phyloP scores from a whole-genome alignment of 1,284 basidiomycete genomes.

The Microbotryum violaceum region DNA sequence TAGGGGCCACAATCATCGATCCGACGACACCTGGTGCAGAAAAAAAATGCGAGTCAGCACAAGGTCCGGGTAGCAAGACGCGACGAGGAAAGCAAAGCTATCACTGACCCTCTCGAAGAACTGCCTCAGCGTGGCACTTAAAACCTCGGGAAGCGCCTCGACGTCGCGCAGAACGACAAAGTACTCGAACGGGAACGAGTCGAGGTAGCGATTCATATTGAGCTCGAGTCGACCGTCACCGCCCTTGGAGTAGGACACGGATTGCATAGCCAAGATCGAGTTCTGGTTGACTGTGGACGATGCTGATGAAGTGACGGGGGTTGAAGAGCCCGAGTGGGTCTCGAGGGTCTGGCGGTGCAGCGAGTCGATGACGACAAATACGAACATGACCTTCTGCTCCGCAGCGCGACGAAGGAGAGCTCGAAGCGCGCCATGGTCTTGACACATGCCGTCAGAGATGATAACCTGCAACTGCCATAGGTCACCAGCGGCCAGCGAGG shows the following conservation, averaged over 20 bases:
- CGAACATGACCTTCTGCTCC: slow-evolving; percentile 88
- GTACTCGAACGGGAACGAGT: slow-evolving; percentile 97
- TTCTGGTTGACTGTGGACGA: slow-evolving; percentile 43
- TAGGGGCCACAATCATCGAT: slow-evolving; percentile 17
- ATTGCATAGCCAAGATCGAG: slow-evolving; percentile 89
- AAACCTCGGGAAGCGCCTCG: slow-evolving; percentile 82
- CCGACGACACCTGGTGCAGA: slow-evolving; percentile 10
- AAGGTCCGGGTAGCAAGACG: too few relatives aligned
- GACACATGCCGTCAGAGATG: slow-evolving; percentile 96
- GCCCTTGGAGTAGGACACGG: slow-evolving; percentile 77
- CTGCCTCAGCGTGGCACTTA: slow-evolving; percentile 85
- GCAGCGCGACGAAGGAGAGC: slow-evolving; percentile 75
- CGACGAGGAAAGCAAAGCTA: background rate
- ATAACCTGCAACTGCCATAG: slow-evolving; percentile 98
- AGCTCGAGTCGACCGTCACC: slow-evolving; percentile 74
- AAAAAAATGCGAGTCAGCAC: background rate
- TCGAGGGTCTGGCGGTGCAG: slow-evolving; percentile 44
- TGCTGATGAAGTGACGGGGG: slow-evolving; percentile 41
- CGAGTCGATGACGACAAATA: slow-evolving; percentile 93
- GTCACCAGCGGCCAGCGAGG: slow-evolving; percentile 57
- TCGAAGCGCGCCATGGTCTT: slow-evolving; percentile 81
- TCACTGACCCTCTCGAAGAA: slow-evolving; percentile 46
- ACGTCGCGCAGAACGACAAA: slow-evolving; percentile 88
- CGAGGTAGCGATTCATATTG: slow-evolving; percentile 75
- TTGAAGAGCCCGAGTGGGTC: background rate